A percentile compares a stretch with the other conserved stretches of the same genome.
phyloP scores from a whole-genome alignment of 176 grass and related monocot species.

The Eleusine indica region DNA sequence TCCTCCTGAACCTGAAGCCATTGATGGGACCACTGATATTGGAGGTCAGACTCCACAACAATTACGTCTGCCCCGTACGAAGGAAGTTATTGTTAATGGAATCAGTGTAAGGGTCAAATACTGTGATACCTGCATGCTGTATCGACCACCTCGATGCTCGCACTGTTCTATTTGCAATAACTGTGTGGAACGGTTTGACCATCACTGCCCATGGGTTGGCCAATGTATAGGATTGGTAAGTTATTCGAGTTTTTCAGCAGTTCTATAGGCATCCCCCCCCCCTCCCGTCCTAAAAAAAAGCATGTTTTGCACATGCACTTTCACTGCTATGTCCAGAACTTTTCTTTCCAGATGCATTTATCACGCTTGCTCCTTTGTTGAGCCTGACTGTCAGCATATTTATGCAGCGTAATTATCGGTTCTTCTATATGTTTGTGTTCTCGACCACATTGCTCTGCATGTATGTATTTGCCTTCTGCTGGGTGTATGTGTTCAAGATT shows the following conservation, averaged over 20 bases:
- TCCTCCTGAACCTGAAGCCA: slow-evolving; percentile 73
- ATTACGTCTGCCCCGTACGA: slow-evolving; percentile 74
- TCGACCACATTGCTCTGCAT: slow-evolving; percentile 83
- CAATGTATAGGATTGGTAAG: slow-evolving; percentile 90
- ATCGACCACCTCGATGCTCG: slow-evolving; percentile 84
- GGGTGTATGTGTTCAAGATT: slow-evolving; percentile 93
- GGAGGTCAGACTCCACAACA: slow-evolving; percentile 68
- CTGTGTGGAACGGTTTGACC: slow-evolving; percentile 91
- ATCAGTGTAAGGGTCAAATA: slow-evolving; percentile 80
- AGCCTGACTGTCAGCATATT: slow-evolving; percentile 37
- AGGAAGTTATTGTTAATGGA: slow-evolving; percentile 81
- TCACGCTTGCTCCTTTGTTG: not conserved
- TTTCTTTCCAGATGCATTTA: not conserved
- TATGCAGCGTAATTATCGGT: slow-evolving; percentile 90
- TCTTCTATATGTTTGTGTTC: slow-evolving; percentile 99
- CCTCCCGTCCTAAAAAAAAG: no score
- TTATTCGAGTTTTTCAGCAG: slow-evolving; percentile 21
- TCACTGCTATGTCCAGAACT: no score
- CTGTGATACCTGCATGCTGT: slow-evolving; percentile 93
- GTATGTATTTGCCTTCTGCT: slow-evolving; percentile 89
- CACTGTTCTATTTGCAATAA: slow-evolving; percentile 99
- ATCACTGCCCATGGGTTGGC: slow-evolving; percentile 97
- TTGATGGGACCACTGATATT: slow-evolving; percentile 49
- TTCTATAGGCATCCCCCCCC: not conserved
- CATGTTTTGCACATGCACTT: no score